Base-by-base conservation (phyloP, 1,139 yeast species). In the Hansenula anomala region DNA sequence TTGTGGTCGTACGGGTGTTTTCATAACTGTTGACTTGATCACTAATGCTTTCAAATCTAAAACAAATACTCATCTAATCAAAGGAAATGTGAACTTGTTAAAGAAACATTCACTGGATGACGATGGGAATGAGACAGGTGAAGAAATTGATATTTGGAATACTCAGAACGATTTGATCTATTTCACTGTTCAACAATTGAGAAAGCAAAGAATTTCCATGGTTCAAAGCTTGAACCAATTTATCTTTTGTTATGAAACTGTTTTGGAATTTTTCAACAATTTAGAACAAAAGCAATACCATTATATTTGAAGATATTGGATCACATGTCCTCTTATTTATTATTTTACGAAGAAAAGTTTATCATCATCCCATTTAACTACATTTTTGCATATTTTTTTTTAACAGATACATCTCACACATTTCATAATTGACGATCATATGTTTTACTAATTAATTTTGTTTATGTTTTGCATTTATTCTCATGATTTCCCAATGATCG, bases 1-100 rank as follows among this genome's bases (percentile, higher is more conserved):
- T 0, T 87, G 96, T 61, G 96, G 96, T 3, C 73, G 96, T 48
- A 87, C 96, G 0, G 96, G 96, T 3, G 86, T 90, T 0, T 83
- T 86, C 47, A 81, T 89, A 42, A 73, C 94, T 0, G 70, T 85
- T 28, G 96, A 87, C 59, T 68, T 83, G 14, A 65, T 84, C 20
- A 55, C 81, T 28, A 77, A 74, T 44, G 58, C 59, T 0, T 54
- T 57, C 15, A 52, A 51, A 34, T 10, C 13, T 23, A 17, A 18
- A 23, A 13, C 22, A 24, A 18, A 8, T 10, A 3, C n/a, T n/a
- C n/a, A n/a, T n/a, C n/a, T n/a, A n/a, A n/a, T n/a, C n/a, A n/a
- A n/a, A n/a, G n/a, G n/a, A n/a, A n/a, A n/a, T n/a, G n/a, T n/a
- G n/a, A n/a, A n/a, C n/a, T n/a, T n/a, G n/a, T n/a, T n/a, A n/a